Conservation (phyloP, 176 grass and related monocot genomes). For the Raddia distichophylla region DNA sequence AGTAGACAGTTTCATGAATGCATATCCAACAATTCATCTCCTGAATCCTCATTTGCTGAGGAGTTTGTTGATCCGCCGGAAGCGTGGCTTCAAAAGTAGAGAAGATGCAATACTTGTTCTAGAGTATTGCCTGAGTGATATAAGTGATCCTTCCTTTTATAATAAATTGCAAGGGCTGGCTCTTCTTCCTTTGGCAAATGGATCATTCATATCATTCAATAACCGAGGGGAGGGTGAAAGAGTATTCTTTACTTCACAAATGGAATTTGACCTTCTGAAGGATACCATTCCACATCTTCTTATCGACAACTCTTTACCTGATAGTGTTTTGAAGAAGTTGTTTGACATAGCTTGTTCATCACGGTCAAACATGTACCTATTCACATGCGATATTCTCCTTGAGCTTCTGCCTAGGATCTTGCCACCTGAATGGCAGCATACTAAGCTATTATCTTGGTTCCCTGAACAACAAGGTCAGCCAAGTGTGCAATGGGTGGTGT, state of each 20-base stretch:
- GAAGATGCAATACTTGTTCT: conserved; percentile 78
- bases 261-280: conserved; percentile 88
- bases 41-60: conserved; percentile 85
- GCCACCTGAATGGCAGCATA: conserved; percentile 87
- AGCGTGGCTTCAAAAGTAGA: conserved; percentile 73
- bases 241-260: conserved; percentile 72
- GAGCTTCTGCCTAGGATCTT: conserved; percentile 92
- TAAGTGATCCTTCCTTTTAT: conserved; percentile 53
- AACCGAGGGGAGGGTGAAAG: conserved; percentile 79
- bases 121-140: conserved; percentile 93
- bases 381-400: conserved; percentile 72
- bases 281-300: conserved; percentile 81
- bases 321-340: conserved; percentile 70
- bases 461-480: conserved; percentile 81
- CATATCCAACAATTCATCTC: conserved; percentile 78
- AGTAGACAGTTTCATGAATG: conserved; percentile 77
- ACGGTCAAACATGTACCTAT: conserved; percentile 68
- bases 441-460: conserved; percentile 76
- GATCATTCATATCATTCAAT: conserved; percentile 75
- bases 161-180: conserved; percentile 84
- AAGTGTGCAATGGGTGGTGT: conserved; percentile 78
- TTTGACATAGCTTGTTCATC: conserved; percentile 75
- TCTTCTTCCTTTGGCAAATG: conserved; percentile 92
- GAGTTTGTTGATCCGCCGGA: conserved; percentile 83
- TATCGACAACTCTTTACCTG: conserved; percentile 79